These are phyloP conservation scores for Saxophila tyrrhenica DNA, from an alignment of 495 filamentous ascomycete species.

Conservation along the genomic window DNA sequence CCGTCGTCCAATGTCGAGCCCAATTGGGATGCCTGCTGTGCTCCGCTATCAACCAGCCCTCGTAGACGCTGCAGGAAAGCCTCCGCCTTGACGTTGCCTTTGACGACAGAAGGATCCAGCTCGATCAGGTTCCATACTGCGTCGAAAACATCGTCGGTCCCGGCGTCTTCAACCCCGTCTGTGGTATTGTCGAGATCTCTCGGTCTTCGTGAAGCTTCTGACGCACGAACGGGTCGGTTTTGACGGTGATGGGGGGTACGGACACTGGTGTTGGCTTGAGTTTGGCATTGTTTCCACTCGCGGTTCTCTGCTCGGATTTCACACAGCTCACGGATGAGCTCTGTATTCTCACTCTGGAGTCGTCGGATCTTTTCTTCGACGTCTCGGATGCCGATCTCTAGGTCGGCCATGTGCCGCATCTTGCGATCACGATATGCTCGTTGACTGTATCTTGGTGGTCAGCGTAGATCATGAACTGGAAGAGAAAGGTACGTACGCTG, in stretches of 20 bases:
- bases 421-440: neutral
- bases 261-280: neutral
- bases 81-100: neutral
- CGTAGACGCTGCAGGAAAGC: neutral
- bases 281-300: neutral
- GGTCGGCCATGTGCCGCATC: neutral
- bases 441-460: neutral
- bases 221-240: neutral
- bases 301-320: neutral
- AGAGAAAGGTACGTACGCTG: neutral
- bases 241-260: neutral
- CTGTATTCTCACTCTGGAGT: neutral
- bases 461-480: neutral
- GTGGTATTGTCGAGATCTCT: neutral
- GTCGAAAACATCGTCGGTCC: neutral
- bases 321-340: neutral
- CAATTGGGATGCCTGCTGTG: neutral
- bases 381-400: neutral
- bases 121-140: neutral
- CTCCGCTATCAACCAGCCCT: neutral
- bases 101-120: neutral
- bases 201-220: neutral
- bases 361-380: neutral
- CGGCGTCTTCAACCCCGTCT: neutral
- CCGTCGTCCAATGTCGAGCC: neutral